phyloP scores from a whole-genome alignment of 1,139 yeast genomes.

The Hyphopichia wangnamkhiaoensis region DNA sequence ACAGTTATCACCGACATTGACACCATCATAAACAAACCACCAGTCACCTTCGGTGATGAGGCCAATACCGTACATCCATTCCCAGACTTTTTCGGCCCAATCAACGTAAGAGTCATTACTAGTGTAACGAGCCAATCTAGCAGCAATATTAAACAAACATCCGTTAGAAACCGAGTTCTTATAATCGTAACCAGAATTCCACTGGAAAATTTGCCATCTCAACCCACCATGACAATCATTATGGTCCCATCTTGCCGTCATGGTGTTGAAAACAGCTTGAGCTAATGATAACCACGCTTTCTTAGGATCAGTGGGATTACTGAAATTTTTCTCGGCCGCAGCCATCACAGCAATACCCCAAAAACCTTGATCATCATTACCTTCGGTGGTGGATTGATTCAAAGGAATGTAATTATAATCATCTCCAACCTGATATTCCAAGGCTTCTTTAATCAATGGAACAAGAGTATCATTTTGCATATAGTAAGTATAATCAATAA shows the following conservation, averaged over 20 bases:
- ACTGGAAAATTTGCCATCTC: constrained; percentile 94
- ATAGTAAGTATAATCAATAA: constrained; percentile 66
- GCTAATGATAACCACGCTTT: constrained; percentile 68
- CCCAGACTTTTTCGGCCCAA: constrained; percentile 78
- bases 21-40: constrained; percentile 79
- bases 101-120: constrained; percentile 70
- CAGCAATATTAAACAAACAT: constrained; percentile 83
- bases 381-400: constrained; percentile 76
- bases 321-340: constrained; percentile 80
- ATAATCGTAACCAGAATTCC: constrained; percentile 93
- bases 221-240: constrained; percentile 80
- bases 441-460: constrained; percentile 54
- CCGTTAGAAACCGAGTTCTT: constrained; percentile 92
- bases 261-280: constrained; percentile 84
- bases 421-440: constrained; percentile 66
- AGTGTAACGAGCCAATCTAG: constrained; percentile 83
- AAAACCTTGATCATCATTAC: constrained; percentile 91
- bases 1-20: constrained; percentile 63
- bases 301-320: constrained; percentile 49
- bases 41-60: constrained; percentile 51
- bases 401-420: constrained; percentile 72
- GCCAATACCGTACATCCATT: constrained; percentile 72
- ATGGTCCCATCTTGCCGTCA: constrained; percentile 86
- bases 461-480: constrained; percentile 65
- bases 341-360: constrained; percentile 87